phyloP scores from a whole-genome alignment of 1,284 basidiomycete genomes.

The Somion occarium region DNA sequence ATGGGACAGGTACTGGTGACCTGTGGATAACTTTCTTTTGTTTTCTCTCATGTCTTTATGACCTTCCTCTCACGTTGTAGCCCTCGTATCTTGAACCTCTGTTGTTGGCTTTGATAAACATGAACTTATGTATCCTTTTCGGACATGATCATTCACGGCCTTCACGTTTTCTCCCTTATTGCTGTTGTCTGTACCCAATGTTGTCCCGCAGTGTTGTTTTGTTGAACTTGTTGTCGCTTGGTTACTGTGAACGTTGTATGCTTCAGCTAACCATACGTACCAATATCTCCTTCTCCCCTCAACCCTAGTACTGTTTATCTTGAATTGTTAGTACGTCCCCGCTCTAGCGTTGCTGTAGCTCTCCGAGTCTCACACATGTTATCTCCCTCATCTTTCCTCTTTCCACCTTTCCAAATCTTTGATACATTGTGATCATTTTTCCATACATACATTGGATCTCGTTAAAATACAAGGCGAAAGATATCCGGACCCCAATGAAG shows the following conservation, averaged over 20 bases:
- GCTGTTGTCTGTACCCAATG: neutral
- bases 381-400: too few species aligned
- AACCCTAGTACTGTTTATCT: neutral
- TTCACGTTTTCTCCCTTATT: neutral
- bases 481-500: too few species aligned
- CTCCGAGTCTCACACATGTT: too few species aligned
- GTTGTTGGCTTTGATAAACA: neutral
- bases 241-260: neutral
- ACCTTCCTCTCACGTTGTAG: neutral
- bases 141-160: neutral
- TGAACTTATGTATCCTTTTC: neutral
- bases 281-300: neutral
- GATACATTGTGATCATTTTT: too few species aligned
- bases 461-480: too few species aligned
- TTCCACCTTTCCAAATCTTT: too few species aligned
- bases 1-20: constrained; percentile 47
- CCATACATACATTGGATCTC: too few species aligned
- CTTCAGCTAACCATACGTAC: neutral
- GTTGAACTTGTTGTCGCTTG: neutral
- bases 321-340: too few species aligned
- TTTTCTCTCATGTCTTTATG: neutral
- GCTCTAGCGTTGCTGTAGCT: too few species aligned
- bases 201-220: neutral
- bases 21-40: neutral
- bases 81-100: neutral